phyloP scores from a whole-genome alignment of 768 basidiomycete species.

The Tulasnella sp. region DNA sequence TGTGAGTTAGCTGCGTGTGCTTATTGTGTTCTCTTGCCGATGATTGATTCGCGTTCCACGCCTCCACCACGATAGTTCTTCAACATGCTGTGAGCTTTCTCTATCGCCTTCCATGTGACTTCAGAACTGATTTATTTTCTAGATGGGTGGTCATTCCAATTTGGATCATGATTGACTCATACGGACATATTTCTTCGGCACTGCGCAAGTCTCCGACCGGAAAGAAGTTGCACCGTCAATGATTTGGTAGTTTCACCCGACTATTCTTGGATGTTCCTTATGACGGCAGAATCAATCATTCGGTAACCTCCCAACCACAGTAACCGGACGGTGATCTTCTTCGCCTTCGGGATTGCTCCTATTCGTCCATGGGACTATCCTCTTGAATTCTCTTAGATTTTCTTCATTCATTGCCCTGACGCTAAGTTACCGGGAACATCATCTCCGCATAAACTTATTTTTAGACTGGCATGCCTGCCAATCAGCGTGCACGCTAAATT shows the following conservation, averaged over 20 bases:
- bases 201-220: conserved; percentile 36
- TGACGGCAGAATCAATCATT: no score
- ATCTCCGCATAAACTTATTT: no score
- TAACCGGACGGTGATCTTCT: no score
- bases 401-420: no score
- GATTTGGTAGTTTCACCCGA: not conserved
- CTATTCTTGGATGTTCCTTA: not conserved
- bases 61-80: conserved; percentile 45
- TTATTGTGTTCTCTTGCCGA: conserved; percentile 15
- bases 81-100: conserved; percentile 57
- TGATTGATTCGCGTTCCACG: not conserved
- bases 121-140: conserved; percentile 14
- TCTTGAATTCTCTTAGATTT: no score
- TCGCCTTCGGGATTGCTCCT: no score
- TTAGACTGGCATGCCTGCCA: no score
- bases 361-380: no score
- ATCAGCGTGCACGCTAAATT: no score
- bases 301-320: no score
- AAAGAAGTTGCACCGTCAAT: not conserved
- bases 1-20: no score
- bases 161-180: conserved; percentile 70
- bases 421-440: no score
- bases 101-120: not conserved
- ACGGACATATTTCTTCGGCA: conserved; percentile 51
- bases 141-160: conserved; percentile 77